Evolutionary conservation across 331 rosid genomes (phyloP), one percentile per base, ranked within the genome.

Genomic region (Arachis monticola): DNA sequence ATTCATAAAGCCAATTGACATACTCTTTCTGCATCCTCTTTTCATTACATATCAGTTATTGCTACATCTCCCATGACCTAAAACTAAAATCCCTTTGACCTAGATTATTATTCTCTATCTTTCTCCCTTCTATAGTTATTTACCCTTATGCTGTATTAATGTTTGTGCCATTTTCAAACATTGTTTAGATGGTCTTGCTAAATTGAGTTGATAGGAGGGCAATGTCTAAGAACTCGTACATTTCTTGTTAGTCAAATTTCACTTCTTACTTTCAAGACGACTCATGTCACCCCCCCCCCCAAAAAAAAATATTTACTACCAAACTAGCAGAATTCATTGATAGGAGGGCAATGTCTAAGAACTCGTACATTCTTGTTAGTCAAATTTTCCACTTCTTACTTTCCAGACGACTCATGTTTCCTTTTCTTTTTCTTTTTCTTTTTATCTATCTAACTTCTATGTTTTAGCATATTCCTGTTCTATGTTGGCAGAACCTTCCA

Each of bases 1-100:
- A 44, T 35, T 47, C 32, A 60, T 45, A 61, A 61, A 69, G 48
- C 72, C 42, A 17, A 46, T 35, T 50, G 13, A 8, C 8, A 32
- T 45, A 45, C 32, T 67, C 50, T 42, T 57, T 76, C 38, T 65
- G 50, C 8, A 44, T 50, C 53, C 50, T 75, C 68, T 35, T 4
- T 35, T 46, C 4, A 1, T 51, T 31, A 10, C 42, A 67, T 44
- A 9, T 30, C 30, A 53, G 59, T 13, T 53, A 53, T 53, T n/a
- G 59, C 6, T 27, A 13, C 59, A n/a, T 53, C 22, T 8, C 10
- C 59, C 22, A 53, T n/a, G 22, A 53, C 59, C 30, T 53, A 35
- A 2, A 35, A 35, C 38, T 35, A 5, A 53, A 27, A 13, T 53
- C 30, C 5, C 30, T n/a, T 53, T 53, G 59, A n/a, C 30, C 2